Base-by-base conservation (phyloP, 768 basidiomycete genomes). In the Serendipita sp. region DNA sequence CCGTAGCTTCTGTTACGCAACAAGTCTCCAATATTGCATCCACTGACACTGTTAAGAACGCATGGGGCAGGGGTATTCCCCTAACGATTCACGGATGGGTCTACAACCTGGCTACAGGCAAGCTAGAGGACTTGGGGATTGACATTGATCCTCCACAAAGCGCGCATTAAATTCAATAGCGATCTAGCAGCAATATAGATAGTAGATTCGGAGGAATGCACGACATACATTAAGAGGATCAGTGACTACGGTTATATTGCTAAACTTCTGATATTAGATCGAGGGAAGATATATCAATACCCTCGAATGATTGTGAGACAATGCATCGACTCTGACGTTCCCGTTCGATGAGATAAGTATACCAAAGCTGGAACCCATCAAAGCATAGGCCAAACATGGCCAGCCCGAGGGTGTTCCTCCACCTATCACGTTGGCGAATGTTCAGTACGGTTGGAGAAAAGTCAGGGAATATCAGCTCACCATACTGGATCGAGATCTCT, bases 61-160 rank as follows among this genome's bases (percentile, higher is more conserved):
- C 73, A 10, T 69, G 69, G 62, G 80, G 80, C 63, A 69, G 63
- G 40, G 63, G 63, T 52, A 66, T 77, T 4, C 72, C 64, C 33
- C 65, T 86, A 27, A 76, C 71, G 71, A 80, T 88, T 3, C 86
- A 88, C 67, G 86, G 86, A 43, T 87, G 82, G 85, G 80, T 88
- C 13, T 86, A 86, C 69, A 80, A 86, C 44, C 74, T 88, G 66
- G 76, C 76, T 44, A 78, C 74, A 43, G 87, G 87, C 5, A 73
- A 74, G 63, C 70, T 88, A 69, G 76, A 73, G 69, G 85, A 88
- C 68, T 72, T 89, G 23, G 68, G 66, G 11, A 64, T 70, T 44
- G 64, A 67, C 23, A 64, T 62, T n/a, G 68, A 67, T 33, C 67
- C 67, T 16, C 55, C 48, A n/a, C n/a, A 50, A n/a, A 8, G 8